Evolutionary conservation across 2,329 filamentous ascomycete species (phyloP), one percentile per base, ranked within the genome.

Genomic region (Ceratocystis cacaofunesta): DNA sequence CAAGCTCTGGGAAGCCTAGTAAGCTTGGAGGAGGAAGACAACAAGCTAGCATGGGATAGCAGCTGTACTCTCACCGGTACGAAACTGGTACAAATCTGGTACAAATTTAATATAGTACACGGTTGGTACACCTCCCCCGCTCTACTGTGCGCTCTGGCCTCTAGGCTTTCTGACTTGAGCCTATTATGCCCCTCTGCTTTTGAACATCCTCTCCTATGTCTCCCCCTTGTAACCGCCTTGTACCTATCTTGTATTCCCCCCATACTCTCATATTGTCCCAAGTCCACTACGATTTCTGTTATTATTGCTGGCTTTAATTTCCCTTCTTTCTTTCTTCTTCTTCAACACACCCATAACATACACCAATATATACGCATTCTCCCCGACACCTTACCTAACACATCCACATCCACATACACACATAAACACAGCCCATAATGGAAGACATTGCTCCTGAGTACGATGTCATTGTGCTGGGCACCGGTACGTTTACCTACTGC

Each of bases 371-470:
- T 60, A 48, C 46, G 19, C 46, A 25, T 22, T 8, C 66, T 68
- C 22, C 50, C 57, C 65, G 66, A 69, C 68, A 69, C 72, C 73
- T 70, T 69, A 71, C 70, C 70, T 71, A 70, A 70, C 69, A 70
- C 70, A 67, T 70, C 68, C 70, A 69, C 64, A 50, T 66, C 68
- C 70, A 69, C 64, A 50, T 66, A 68, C 60, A 60, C 70, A 65
- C 64, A 68, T 41, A 63, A 8, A 67, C 58, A 69, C 62, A 48
- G 68, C 69, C 73, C 83, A 52, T 69, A 78, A 97, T 97, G 94
- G 94, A 97, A 75, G 94, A 97, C 79, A 96, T 99, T 75, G 90
- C 92, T 71, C 89, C 90, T 75, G 92, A 96, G 79, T 99, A 99
- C 84, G 94, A 99, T 84, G 90, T 96, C 77, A 86, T 99, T 75